A percentile compares a stretch with the other conserved stretches of the same genome.
phyloP scores from a whole-genome alignment of 345 rosid species.

The Brassica incana region DNA sequence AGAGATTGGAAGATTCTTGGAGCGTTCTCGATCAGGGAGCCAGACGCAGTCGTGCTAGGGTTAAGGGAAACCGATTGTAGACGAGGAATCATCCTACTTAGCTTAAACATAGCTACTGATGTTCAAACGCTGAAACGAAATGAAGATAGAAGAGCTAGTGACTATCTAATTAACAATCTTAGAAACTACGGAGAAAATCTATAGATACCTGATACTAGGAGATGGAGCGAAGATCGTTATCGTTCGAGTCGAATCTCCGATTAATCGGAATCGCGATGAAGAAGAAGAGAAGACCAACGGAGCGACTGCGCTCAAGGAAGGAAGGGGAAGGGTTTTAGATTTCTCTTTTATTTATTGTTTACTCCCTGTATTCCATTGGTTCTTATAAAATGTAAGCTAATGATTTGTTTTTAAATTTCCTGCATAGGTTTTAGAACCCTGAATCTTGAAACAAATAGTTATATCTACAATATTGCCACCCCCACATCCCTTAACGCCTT shows the following conservation, averaged over 20 bases:
- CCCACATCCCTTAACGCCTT: too few relatives aligned
- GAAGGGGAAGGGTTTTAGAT: conserved; percentile 32
- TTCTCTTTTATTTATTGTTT: background rate
- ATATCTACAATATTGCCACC: too few relatives aligned
- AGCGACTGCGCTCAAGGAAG: conserved; percentile 25
- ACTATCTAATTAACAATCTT: background rate
- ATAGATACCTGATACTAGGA: background rate
- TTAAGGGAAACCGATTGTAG: conserved; percentile 42
- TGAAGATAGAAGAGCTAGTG: conserved; percentile 9
- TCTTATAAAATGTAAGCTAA: background rate
- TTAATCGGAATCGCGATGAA: conserved; percentile 34
- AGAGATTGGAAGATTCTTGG: conserved; percentile 4
- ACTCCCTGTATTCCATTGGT: background rate
- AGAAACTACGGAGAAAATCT: background rate
- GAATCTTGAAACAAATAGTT: too few relatives aligned
- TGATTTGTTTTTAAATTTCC: too few relatives aligned
- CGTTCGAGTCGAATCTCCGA: conserved; percentile 2
- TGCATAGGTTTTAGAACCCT: too few relatives aligned
- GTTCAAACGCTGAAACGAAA: conserved; percentile 20
- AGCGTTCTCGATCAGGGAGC: conserved; percentile 33
- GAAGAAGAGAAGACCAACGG: conserved; percentile 26
- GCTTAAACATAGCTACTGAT: conserved; percentile 44
- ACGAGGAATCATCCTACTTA: conserved; percentile 50
- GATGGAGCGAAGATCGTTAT: background rate
- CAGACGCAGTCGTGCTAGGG: conserved; percentile 26